Evolutionary conservation across 352 stramenopile genomes (phyloP).

Genomic region (Phytopythium helicoides): DNA sequence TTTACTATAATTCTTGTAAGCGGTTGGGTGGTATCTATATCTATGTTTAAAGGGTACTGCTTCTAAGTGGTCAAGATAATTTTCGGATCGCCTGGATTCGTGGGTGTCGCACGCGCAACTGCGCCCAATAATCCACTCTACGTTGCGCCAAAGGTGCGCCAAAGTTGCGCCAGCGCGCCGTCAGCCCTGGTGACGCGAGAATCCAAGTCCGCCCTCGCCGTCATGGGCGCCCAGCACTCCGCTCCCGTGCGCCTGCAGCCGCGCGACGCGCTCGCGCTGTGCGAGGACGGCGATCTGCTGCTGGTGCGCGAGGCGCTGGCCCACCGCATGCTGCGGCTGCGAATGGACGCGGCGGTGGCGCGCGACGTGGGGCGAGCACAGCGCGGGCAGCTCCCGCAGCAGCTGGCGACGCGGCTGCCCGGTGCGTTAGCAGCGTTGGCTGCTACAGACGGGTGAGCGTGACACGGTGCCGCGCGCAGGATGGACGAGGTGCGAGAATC

Average conservation of each 20-base stretch:
- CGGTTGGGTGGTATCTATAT: neutral
- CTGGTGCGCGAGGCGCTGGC: constrained; percentile 43
- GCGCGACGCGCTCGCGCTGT: constrained; percentile 39
- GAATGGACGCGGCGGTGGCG: constrained; percentile 39
- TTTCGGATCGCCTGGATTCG: too few relatives aligned
- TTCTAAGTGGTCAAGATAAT: neutral
- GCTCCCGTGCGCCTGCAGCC: neutral
- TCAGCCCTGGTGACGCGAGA: neutral
- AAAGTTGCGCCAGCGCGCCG: too few relatives aligned
- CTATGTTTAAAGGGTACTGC: neutral
- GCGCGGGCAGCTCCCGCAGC: constrained; percentile 37
- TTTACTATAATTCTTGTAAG: too few relatives aligned
- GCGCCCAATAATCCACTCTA: neutral
- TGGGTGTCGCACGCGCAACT: constrained; percentile 3
- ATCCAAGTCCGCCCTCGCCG: neutral
- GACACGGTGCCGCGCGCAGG: constrained; percentile 16
- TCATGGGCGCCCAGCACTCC: neutral
- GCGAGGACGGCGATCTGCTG: constrained; percentile 55
- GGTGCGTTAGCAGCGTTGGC: constrained; percentile 17
- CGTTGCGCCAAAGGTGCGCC: neutral
- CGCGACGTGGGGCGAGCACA: constrained; percentile 46
- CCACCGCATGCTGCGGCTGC: constrained; percentile 26
- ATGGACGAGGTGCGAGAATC: constrained; percentile 34
- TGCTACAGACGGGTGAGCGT: constrained; percentile 4
- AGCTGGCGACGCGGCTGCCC: constrained; percentile 43